Base-by-base conservation (phyloP, 2,329 filamentous ascomycete genomes). In the Colletotrichum cuscutae region DNA sequence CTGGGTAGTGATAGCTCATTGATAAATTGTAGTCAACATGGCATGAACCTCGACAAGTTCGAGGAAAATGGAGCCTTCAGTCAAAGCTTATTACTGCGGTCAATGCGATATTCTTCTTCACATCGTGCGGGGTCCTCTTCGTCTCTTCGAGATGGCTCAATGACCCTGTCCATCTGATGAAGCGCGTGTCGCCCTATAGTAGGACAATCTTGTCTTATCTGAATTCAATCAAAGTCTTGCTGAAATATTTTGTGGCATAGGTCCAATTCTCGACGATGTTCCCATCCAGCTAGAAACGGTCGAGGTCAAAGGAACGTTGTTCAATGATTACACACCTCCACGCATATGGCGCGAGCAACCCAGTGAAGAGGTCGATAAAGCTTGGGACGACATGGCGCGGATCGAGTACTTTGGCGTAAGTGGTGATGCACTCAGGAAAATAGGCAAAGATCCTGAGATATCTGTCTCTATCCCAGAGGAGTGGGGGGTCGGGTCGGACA, bases 321-420 rank as follows among this genome's bases (percentile, higher is more conserved):
- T 73, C 67, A 73, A 73, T 26, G 71, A 73, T n/a, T 73, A 77
- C 76, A 80, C 80, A 78, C 81, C 81, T 76, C 76, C 80, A 57
- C 78, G 53, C 3, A 73, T 77, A 6, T 77, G 65, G 63, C 72
- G 76, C 0, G 57, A 70, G 5, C 24, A 65, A 0, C 77, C 77
- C 0, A 75, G 73, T 15, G 69, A 76, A 15, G 75, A 75, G 15
- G 75, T 78, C 2, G 77, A 77, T 62, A 61, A 71, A 6, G 77
- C 77, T 2, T 77, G 77, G 77, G 75, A 77, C 1, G 71, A 66
- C 6, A 46, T 73, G 15, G 61, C 71, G 1, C 56, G 62, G 19
- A 73, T 73, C 7, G 71, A 73, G 35, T 73, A 71, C 19, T 73
- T 73, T 12, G 71, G 67, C 22, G 35, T 73, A 19, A 73, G 49